Base-by-base conservation (phyloP, 257 asterid species). In the Ophiorrhiza pumila region DNA sequence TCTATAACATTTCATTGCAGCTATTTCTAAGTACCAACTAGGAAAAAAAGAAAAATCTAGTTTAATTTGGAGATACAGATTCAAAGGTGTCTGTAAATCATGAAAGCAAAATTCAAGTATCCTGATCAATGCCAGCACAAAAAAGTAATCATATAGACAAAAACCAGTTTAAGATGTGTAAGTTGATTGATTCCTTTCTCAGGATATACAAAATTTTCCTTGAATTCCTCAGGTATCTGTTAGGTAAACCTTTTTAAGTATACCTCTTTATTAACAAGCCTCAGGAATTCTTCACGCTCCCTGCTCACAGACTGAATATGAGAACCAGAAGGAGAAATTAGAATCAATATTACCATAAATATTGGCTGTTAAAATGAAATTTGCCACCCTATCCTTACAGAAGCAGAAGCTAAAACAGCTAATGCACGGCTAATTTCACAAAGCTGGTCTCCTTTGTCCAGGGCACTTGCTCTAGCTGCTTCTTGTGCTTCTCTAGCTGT, bases 181-280 rank as follows among this genome's bases (percentile, higher is more conserved):
- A n/a, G 32, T 1, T 62, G 14, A 62, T 6, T 2, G 47, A 62
- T 35, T 20, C 6, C 63, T 25, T 57, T 56, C 3, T 49, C 55
- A 49, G 37, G 2, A 64, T 64, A 14, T n/a, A 64, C 0, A 42
- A 42, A 63, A 18, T 41, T n/a, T 52, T 25, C 53, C 66, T 15
- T 4, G 11, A 17, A 7, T n/a, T 31, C 13, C 70, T 27, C 49
- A 31, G 2, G 12, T 45, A 18, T 29, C 20, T 10, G 23, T 45
- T 20, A 32, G 61, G 34, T 39, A 27, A 71, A 25, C 12, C 53
- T 5, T 45, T 45, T 69, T 47, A 56, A 29, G 10, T 63, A 45
- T 90, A 92, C 98, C 98, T 92, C 98, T 82, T 82, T 85, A 74
- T 88, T 92, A 77, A 92, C 96, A 72, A 92, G 96, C 78, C 92